Evolutionary conservation across 306 rosid genomes (phyloP), one percentile per base, ranked within the genome.

Genomic region (Dalbergia oliveri): DNA sequence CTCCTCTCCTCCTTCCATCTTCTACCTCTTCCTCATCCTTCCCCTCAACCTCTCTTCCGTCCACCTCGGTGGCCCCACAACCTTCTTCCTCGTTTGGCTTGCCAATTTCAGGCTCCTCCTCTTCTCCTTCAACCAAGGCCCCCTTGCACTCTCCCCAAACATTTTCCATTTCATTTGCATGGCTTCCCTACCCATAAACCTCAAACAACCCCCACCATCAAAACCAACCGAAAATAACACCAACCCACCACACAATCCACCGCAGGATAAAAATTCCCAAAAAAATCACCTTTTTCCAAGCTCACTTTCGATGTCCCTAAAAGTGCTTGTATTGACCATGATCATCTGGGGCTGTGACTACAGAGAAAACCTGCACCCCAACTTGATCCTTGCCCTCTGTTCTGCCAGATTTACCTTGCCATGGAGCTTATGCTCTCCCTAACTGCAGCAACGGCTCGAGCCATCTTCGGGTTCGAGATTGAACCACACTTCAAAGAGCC

Each of bases 401-500:
- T 84, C 26, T 53, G 76, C 57, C 90, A 88, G 82, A 10, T 88
- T 85, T 94, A 88, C 72, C 67, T 94, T 0, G 92, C 69, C 9
- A 0, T 82, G 0, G 98, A 92, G 12, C 73, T 86, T 0, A 8
- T 84, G 4, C 69, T 94, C 0, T 85, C 87, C 58, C 11, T 93
- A 0, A 0, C 6, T 15, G 89, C 84, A 0, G 33, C 77, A 0
- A 89, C 92, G 0, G 90, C 79, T 76, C 78, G 81, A 65, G 74
- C 87, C 76, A 0, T 82, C 0, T 82, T 84, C 0, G 88, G 88
- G 4, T 83, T 84, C 6, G 84, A 88, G 65, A 61, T 94, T 0
- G 93, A 90, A 45, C 92, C 88, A 0, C 97, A 88, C 11, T 95
- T 83, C 81, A n/a, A 91, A 13, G 87, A 93, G 66, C 98, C 97